These are phyloP conservation scores for Cladosporium oxysporum DNA, from an alignment of 2,329 filamentous ascomycete genomes.

Conservation along the genomic window DNA sequence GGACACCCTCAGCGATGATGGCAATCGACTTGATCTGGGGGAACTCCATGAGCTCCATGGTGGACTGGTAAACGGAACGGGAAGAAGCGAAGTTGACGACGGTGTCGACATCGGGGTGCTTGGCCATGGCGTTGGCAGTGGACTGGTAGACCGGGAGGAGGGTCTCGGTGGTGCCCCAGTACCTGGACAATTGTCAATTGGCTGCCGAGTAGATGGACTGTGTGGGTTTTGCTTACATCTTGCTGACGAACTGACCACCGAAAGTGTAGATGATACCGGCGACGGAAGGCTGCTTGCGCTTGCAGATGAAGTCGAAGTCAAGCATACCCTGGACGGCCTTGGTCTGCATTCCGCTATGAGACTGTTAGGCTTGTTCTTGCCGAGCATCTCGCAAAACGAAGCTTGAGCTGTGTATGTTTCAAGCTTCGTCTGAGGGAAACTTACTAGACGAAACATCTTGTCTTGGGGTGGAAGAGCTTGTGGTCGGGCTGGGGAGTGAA, in stretches of 20 bases:
- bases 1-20: slow-evolving; percentile 99
- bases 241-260: slow-evolving; percentile 99
- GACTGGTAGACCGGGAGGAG: slow-evolving; percentile 97
- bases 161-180: slow-evolving; percentile 99
- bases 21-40: slow-evolving; percentile 98
- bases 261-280: slow-evolving; percentile 99
- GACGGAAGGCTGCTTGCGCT: slow-evolving; percentile 92
- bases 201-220: not conserved
- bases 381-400: not conserved
- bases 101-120: slow-evolving; percentile 95
- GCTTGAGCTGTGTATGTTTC: not conserved
- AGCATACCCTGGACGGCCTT: slow-evolving; percentile 68
- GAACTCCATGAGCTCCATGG: slow-evolving; percentile 96
- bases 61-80: slow-evolving; percentile 96
- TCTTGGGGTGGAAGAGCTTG: slow-evolving; percentile 98
- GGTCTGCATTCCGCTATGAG: slow-evolving; percentile 80
- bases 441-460: slow-evolving; percentile 98
- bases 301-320: slow-evolving; percentile 99
- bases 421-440: slow-evolving; percentile 34
- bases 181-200: slow-evolving; percentile 49
- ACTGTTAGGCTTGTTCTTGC: slow-evolving; percentile 32
- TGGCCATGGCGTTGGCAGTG: slow-evolving; percentile 86
- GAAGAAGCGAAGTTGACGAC: slow-evolving; percentile 99
- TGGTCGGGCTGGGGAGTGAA: slow-evolving; percentile 85
- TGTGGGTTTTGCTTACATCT: slow-evolving; percentile 66